Base-by-base conservation (phyloP, 495 filamentous ascomycete species). In the Lasiosphaeria miniovina region DNA sequence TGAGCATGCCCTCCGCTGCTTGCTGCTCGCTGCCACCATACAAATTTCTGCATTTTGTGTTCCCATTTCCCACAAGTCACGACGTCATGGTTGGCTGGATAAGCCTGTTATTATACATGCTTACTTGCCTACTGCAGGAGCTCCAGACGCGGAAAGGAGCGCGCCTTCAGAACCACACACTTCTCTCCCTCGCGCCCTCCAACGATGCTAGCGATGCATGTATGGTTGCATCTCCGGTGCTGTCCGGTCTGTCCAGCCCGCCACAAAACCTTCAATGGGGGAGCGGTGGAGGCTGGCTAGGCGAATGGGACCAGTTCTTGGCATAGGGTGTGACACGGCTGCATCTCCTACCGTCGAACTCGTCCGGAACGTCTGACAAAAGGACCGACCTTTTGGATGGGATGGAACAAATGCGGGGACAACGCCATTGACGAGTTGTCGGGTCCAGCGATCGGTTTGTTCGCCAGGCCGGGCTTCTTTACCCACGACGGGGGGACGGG, bases 201-300 rank as follows among this genome's bases (percentile, higher is more conserved):
- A n/a, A n/a, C 43, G 24, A 24, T 24, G 43, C 43, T 5, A 36
- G 43, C 35, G 33, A 35, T 49, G 54, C 54, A 56, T 41, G 10
- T 46, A 35, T n/a, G 31, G 54, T 56, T 48, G 41, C 54, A 57
- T 57, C 41, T 49, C 54, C 54, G 54, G 24, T 6, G 11, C 43
- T 49, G 54, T 32, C 41, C 54, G 43, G 31, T 24, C 14, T 49
- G 15, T 40, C 54, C 54, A 57, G 54, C 54, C 41, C 43, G 54
- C 54, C 54, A 57, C 54, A 35, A 48, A 57, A 17, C 45, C 33
- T 57, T 36, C 53, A 31, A 45, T 55, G 43, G 53, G 53, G 53
- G 46, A 55, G 53, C 4, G 38, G 36, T 55, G 17, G 53, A 45
- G 51, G 34, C 35, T 54, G 7, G 51, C 34, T 40, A 15, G 24